Base-by-base conservation (phyloP, 345 rosid species). In the Ailanthus altissimus region DNA sequence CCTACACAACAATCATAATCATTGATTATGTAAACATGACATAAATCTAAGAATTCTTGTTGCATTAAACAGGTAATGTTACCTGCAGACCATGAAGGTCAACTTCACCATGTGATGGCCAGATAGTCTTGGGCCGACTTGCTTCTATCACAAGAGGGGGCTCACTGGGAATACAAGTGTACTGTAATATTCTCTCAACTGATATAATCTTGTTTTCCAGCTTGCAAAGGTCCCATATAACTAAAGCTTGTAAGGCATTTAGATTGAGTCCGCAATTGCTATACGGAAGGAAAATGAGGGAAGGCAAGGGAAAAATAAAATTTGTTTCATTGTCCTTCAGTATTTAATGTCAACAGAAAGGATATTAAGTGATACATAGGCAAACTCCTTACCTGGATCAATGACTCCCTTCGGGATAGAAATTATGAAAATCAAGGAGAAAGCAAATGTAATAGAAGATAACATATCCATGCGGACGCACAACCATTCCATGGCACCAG, bases 401-500 rank as follows among this genome's bases (percentile, higher is more conserved):
- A 91, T 88, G 50, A 72, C 74, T 57, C 90, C 90, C 28, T 75
- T 63, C 6, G 90, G 93, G 7, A 87, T 72, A 78, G 92, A 83
- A 67, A 91, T 83, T 59, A 91, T 67, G 86, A 91, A 86, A 73
- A 86, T 78, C 83, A 93, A 83, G 57, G 89, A 87, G 84, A 81
- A 64, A 25, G 80, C 94, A 80, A 93, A 89, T 9, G 90, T 86
- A 5, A 85, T 5, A 16, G 87, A 76, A 50, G 93, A 87, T 64
- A 93, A 74, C 64, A 91, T 79, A 42, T 93, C 94, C 45, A 93
- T 77, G 72, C 94, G 91, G 79, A 93, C 84, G 83, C 88, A 83
- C 54, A 92, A 89, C 95, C 97, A 93, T 65, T 89, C 90, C 92
- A 82, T 91, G 57, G 90, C 97, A 43, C 62, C 90, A 62, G 72